Percentiles rank a stretch among this genome's conserved stretches.
These are phyloP conservation scores for Stephania yunnanensis DNA, from an alignment of 164 flowering plant genomes.

Conservation along the genomic window DNA sequence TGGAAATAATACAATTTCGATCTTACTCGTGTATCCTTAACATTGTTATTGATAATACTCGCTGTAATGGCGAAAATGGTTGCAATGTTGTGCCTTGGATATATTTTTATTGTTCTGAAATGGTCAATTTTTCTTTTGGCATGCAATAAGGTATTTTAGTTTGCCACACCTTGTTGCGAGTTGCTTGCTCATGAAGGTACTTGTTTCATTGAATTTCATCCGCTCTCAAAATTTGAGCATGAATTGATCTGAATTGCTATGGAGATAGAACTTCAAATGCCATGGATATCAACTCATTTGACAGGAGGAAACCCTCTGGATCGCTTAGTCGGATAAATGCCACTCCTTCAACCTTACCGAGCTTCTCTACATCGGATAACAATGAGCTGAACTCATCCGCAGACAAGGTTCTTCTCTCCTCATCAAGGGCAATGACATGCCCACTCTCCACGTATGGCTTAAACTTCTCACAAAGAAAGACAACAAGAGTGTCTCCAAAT, in stretches of 20 bases:
- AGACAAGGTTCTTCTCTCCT: constrained; percentile 33
- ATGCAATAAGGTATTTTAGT: background rate
- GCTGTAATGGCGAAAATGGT: no score
- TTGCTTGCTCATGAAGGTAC: background rate
- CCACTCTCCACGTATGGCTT: constrained; percentile 64
- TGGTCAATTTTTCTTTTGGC: background rate
- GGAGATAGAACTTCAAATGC: constrained; percentile 69
- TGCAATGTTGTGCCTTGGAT: no score
- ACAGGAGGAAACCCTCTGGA: constrained; percentile 90
- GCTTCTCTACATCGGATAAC: constrained; percentile 20
- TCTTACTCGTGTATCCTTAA: no score
- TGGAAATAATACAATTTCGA: no score
- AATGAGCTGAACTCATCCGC: constrained; percentile 34
- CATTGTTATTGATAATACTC: no score
- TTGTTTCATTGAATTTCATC: no score
- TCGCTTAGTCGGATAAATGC: constrained; percentile 71
- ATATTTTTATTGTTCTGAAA: background rate
- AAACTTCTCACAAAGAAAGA: constrained; percentile 48
- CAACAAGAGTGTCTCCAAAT: constrained; percentile 46
- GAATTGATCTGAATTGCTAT: constrained; percentile 13
- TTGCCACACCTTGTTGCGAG: background rate
- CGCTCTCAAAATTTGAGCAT: background rate
- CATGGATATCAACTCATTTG: constrained; percentile 80
- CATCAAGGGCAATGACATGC: constrained; percentile 71
- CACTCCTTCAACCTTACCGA: constrained; percentile 18